Conservation (phyloP, 257 asterid species). For the Nicotiana undulata region DNA sequence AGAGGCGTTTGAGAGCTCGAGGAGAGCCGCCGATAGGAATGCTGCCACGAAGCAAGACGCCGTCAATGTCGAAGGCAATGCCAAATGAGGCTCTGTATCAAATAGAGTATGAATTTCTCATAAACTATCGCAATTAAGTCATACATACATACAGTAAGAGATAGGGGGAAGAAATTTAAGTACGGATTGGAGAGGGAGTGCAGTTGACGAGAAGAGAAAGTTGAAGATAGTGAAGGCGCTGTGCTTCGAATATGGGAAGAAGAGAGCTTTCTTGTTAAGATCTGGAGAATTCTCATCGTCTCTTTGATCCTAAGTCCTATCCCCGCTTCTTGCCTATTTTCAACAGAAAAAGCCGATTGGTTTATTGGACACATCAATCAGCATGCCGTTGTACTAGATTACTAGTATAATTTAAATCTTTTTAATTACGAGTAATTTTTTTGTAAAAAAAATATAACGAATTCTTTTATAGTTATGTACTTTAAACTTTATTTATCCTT, state of each 20-base stretch:
- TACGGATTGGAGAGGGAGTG: conserved; percentile 3
- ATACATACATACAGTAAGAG: not conserved
- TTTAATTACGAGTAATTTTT: too few species aligned
- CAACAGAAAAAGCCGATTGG: not conserved
- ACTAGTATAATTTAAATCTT: too few species aligned
- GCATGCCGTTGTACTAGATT: too few species aligned
- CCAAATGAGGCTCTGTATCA: conserved; percentile 41
- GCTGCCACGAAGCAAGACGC: conserved; percentile 76
- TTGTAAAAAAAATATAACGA: too few species aligned
- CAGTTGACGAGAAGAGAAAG: not conserved
- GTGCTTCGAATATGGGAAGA: conserved; percentile 1
- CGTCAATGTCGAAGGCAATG: conserved; percentile 92
- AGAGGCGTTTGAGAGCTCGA: conserved; percentile 63
- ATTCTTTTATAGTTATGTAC: too few species aligned
- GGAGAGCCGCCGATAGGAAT: conserved; percentile 81
- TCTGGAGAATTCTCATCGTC: conserved; percentile 1
- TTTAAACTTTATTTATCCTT: too few species aligned
- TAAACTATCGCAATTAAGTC: not conserved
- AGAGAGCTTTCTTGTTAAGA: not conserved
- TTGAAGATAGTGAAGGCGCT: not conserved
- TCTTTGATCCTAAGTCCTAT: not conserved
- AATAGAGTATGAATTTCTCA: conserved; percentile 6
- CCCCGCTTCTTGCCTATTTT: not conserved
- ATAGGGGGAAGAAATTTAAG: not conserved
- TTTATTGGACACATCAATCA: not conserved